Conservation (phyloP, 2,329 filamentous ascomycete species). For the Camillea tinctor region DNA sequence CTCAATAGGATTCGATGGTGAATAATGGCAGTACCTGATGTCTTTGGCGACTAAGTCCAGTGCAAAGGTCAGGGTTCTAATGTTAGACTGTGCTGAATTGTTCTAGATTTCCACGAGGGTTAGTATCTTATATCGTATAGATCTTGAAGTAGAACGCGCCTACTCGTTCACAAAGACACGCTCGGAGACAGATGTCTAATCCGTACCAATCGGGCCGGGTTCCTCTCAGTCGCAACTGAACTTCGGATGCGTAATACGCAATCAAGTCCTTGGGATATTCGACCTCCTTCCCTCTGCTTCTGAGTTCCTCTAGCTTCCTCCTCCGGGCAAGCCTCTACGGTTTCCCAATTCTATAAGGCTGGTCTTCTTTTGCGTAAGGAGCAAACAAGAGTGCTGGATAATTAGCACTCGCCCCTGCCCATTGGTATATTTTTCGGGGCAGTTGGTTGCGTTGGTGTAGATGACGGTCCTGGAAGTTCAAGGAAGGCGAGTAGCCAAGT, state of each 20-base stretch:
- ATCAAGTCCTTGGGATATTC: background rate
- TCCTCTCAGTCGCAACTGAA: background rate
- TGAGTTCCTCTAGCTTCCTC: background rate
- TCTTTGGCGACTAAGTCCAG: background rate
- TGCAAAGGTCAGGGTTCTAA: background rate
- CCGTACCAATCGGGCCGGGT: no score
- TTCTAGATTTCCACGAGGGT: background rate
- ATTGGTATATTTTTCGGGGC: background rate
- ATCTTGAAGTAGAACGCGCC: background rate
- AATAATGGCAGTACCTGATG: background rate
- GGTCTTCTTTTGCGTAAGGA: background rate
- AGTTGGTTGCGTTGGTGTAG: background rate
- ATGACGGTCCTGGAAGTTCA: background rate
- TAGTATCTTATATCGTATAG: background rate
- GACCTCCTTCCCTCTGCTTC: background rate
- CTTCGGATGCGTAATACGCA: background rate
- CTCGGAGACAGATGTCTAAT: background rate
- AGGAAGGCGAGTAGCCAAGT: constrained; percentile 2
- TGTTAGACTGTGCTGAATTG: background rate
- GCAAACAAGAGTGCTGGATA: background rate
- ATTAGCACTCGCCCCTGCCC: background rate
- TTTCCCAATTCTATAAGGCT: background rate
- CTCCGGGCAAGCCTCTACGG: background rate
- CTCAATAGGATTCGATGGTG: background rate
- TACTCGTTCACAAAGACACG: background rate